Base-by-base conservation (phyloP, 139 green algal species). In the Chlorella sp. region DNA sequence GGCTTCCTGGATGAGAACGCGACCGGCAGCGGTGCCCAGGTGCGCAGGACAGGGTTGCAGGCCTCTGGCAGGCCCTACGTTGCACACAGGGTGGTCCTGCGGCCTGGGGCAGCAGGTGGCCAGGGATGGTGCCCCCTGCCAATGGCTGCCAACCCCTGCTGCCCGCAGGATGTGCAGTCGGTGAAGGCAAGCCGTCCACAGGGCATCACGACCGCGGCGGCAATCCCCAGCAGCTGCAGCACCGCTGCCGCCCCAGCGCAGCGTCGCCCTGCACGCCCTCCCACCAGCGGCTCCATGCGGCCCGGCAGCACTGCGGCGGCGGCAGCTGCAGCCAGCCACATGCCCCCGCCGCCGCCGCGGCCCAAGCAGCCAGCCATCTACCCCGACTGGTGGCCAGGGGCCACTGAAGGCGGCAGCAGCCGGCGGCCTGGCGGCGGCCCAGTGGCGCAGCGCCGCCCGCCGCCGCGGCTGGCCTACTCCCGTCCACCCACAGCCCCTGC, bases 391-490 rank as follows among this genome's bases (percentile, higher is more conserved):
- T 82, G 76, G 76, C 76, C 76, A 2, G 64, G 57, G 1, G 55
- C 65, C 34, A 26, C 64, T 2, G 20, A 13, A 20, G 17, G 1
- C 39, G 60, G 39, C 11, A 15, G 5, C 39, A 25, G 51, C 12
- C 51, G 51, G 11, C 51, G 51, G 9, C 51, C 51, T 15, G 13
- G 51, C 13, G 51, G 44, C 9, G 44, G 44, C 44, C 7, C 44
- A 51, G 44, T 51, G 44, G 44, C 44, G 6, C 7, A 6, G 6
- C 44, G 7, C 44, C 44, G 44, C 44, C 44, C 44, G 44, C 76
- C 32, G 36, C 76, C 76, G 26, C 57, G 76, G 51, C 76, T 82
- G 76, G 76, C 76, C 38, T 82, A 73, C 76, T 82, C 76, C 2
- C 76, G 76, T 9, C 76, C 76, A 0, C 76, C 57, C 26, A 57